phyloP scores from a whole-genome alignment of 805 yeast species.

The Tetrapisispora iriomotensis region DNA sequence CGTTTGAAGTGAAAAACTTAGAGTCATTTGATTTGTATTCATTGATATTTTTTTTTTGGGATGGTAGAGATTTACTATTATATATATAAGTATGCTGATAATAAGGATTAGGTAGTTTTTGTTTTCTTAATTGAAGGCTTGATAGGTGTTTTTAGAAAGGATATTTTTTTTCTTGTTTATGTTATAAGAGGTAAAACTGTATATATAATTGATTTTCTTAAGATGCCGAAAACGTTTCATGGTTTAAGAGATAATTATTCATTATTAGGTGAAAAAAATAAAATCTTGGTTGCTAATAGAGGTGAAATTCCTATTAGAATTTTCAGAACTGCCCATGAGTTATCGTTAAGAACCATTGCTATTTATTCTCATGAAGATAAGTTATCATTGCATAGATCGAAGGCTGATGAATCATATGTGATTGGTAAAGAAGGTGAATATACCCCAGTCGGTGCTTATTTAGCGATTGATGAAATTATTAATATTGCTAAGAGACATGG shows the following conservation, averaged over 20 bases:
- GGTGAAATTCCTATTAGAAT: slow-evolving; percentile 83
- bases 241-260: slow-evolving; percentile 28
- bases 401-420: slow-evolving; percentile 88
- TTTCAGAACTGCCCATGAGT: slow-evolving; percentile 94
- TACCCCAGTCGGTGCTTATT: slow-evolving; percentile 92
- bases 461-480: slow-evolving; percentile 92
- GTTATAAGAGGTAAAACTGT: too few species aligned
- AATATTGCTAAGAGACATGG: slow-evolving; percentile 67
- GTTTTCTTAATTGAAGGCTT: too few species aligned
- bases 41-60: too few species aligned
- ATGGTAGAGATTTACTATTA: too few species aligned
- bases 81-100: too few species aligned
- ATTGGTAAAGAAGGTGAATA: slow-evolving; percentile 83
- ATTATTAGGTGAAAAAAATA: slow-evolving; percentile 35
- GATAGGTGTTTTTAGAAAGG: too few species aligned
- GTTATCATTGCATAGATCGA: slow-evolving; percentile 86
- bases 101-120: too few species aligned
- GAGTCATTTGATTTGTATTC: too few species aligned
- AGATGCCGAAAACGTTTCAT: slow-evolving; percentile 11
- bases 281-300: slow-evolving; percentile 72
- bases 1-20: too few species aligned
- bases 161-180: too few species aligned
- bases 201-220: too few species aligned
- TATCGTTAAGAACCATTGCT: slow-evolving; percentile 95
- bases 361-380: slow-evolving; percentile 94